Conservation (phyloP, 1,139 yeast genomes). For the Nadsonia commutata region DNA sequence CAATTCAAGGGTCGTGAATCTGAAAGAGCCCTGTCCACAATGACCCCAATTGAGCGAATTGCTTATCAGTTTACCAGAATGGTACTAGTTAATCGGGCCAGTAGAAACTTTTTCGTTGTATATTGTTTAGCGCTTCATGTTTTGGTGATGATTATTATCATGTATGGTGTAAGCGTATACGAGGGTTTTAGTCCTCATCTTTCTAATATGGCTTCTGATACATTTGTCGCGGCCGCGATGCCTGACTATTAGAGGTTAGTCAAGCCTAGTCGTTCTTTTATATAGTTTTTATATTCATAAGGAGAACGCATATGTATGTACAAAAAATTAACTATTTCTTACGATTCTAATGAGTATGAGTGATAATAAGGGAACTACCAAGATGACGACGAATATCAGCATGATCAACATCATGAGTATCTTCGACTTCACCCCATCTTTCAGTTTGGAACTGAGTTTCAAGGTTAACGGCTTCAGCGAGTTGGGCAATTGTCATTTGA, state of each 20-base stretch:
- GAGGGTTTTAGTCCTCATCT: background rate
- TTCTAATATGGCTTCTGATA: background rate
- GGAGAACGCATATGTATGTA: slow-evolving; percentile 1
- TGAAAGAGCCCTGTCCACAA: slow-evolving; percentile 54
- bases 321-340: slow-evolving; percentile 1
- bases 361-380: slow-evolving; percentile 63
- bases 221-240: background rate
- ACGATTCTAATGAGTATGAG: slow-evolving; percentile 16
- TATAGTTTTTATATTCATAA: too few relatives aligned
- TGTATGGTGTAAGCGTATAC: background rate
- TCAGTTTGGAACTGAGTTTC: slow-evolving; percentile 77
- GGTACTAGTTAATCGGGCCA: slow-evolving; percentile 55
- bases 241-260: too few relatives aligned
- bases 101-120: slow-evolving; percentile 56
- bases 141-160: slow-evolving; percentile 43
- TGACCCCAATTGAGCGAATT: slow-evolving; percentile 70
- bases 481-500: slow-evolving; percentile 45
- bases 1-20: slow-evolving; percentile 68
- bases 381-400: slow-evolving; percentile 75
- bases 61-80: slow-evolving; percentile 62
- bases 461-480: slow-evolving; percentile 63
- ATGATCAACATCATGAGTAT: slow-evolving; percentile 91
- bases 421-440: slow-evolving; percentile 97
- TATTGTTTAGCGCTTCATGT: slow-evolving; percentile 70
- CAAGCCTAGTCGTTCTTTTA: too few relatives aligned